Evolutionary conservation across 306 rosid genomes (phyloP), one percentile per base, ranked within the genome.

Genomic region (Acacia confusa): DNA sequence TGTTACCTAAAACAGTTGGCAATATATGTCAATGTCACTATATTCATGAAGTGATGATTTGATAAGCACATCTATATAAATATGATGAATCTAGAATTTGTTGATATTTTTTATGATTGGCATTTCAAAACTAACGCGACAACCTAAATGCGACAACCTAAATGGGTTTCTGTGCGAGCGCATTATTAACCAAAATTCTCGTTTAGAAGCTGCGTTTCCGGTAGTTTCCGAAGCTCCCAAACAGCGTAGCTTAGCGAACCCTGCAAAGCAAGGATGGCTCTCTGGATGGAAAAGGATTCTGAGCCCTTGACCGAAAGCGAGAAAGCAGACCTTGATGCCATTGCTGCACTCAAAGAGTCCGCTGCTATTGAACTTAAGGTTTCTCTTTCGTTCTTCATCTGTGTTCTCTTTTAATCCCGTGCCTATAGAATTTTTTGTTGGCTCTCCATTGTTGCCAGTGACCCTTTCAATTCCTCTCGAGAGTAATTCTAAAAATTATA

Each of bases 291-390:
- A 40, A 81, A 81, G 40, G 97, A 92, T 79, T 86, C 97, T 1
- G 93, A 90, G 58, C 97, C 98, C 48, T 83, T 87, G 43, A 91
- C 97, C 9, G 92, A 95, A 74, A 77, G 10, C 69, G 97, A 94
- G 52, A 94, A 76, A 30, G 97, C 95, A 15, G 97, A 92, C 95
- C 94, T 95, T 71, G 98, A 92, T 45, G 98, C 99, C 85, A 95
- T 95, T 65, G 79, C 91, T 75, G 91, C 99, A n/a, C 74, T 95
- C 78, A 95, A 95, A 85, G 90, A 90, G 22, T 88, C 94, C 50
- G 34, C 97, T 47, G 96, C 98, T 25, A 11, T 87, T 50, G 98
- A 92, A 82, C 79, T 94, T 70, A 94, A 94, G 94, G 98, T 90
- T 60, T 28, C 61, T 73, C 28, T 71, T 65, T 77, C 77, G 30